Conservation (phyloP, 495 filamentous ascomycete genomes). For the Terfezia boudieri region DNA sequence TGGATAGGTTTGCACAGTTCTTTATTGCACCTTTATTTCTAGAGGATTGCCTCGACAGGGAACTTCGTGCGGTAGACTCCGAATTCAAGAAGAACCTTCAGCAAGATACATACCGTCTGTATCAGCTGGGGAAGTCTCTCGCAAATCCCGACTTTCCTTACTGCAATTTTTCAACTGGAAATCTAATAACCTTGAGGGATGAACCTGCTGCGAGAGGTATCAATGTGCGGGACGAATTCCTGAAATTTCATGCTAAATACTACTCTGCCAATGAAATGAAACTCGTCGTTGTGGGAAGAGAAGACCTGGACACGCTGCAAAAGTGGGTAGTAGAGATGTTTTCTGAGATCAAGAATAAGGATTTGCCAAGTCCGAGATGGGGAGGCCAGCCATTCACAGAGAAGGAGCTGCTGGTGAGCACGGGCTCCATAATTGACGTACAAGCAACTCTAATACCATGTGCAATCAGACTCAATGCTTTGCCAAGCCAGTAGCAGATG, state of each 20-base stretch:
- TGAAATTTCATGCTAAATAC: slow-evolving; percentile 70
- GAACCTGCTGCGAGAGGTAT: slow-evolving; percentile 60
- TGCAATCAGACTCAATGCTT: slow-evolving; percentile 55
- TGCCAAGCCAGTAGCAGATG: slow-evolving; percentile 93
- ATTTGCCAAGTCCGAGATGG: slow-evolving; percentile 30
- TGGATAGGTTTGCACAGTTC: slow-evolving; percentile 95
- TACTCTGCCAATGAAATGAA: slow-evolving; percentile 97
- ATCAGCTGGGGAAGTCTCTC: slow-evolving; percentile 76
- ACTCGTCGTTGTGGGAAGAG: slow-evolving; percentile 70
- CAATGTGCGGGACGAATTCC: slow-evolving; percentile 80
- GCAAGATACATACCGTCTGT: slow-evolving; percentile 76
- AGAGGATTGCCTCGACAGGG: slow-evolving; percentile 69
- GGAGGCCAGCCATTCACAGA: slow-evolving; percentile 13
- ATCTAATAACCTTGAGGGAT: slow-evolving; percentile 70
- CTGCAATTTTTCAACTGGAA: slow-evolving; percentile 88
- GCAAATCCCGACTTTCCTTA: slow-evolving; percentile 87
- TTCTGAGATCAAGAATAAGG: slow-evolving; percentile 60
- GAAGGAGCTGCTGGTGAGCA: slow-evolving; percentile 15
- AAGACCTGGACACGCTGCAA: slow-evolving; percentile 73
- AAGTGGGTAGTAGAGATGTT: slow-evolving; percentile 77
- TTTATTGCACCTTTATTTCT: slow-evolving; percentile 86
- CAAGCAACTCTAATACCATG: background rate
- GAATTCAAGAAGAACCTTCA: slow-evolving; percentile 99
- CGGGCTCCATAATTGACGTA: background rate
- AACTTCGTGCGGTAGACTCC: slow-evolving; percentile 83